Evolutionary conservation across 176 grass and related monocot genomes (phyloP), one percentile per base, ranked within the genome.

Genomic region (Zea luxurians): DNA sequence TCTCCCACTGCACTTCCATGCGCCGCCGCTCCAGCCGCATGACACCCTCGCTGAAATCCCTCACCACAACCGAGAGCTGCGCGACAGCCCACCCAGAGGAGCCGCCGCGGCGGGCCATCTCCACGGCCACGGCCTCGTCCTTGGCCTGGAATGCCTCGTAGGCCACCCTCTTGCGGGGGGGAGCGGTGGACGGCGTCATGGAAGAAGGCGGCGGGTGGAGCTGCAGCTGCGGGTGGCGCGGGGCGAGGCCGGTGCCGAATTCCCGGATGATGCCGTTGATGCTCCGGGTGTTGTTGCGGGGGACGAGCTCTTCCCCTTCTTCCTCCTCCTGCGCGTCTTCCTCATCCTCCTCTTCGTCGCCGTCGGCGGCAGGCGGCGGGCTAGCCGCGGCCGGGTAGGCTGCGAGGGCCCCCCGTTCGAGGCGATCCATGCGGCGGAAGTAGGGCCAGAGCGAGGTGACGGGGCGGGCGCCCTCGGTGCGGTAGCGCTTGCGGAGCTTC

Each of bases 401-500:
- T 6, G 90, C 81, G 44, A 86, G 49, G 37, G 96, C 80, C 4
- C 96, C 92, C 37, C 85, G 89, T 86, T 98, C 92, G 85, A 98
- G 87, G 16, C 64, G 88, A 17, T 91, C 89, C 89, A 98, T 91
- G 69, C 83, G 89, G 47, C 83, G 81, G 68, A 98, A 98, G 78
- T 89, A 95, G 5, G 96, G 86, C 96, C 96, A 98, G 71, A 84
- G 87, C 67, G 92, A 98, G 55, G 83, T 48, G 46, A 89, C 74
- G 27, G 85, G 89, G n/a, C 92, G 96, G 8, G 81, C 82, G 35
- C 81, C 70, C 85, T 98, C 96, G 50, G 81, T 74, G 63, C 92
- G 90, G 80, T 89, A 98, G 55, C 96, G 92, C 83, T 95, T 98
- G 61, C 96, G 91, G 34, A 98, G 96, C 83, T 98, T 98, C 92